Evolutionary conservation across 2,329 filamentous ascomycete species (phyloP).

Genomic region (Emmonsiellopsis sp.): DNA sequence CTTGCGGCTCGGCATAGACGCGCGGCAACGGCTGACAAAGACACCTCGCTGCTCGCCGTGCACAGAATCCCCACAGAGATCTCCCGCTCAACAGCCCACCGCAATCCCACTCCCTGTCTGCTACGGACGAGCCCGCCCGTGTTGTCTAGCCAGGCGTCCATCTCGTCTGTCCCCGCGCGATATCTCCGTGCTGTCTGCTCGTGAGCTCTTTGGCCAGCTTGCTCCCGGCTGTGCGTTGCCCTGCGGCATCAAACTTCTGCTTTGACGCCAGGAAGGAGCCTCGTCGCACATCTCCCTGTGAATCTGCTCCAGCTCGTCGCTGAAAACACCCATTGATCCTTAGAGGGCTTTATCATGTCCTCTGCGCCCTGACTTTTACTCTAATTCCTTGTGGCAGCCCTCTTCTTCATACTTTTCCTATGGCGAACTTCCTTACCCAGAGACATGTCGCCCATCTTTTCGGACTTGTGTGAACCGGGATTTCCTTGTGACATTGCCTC

Average conservation of each 20-base stretch:
- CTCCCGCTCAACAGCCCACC: too few relatives aligned
- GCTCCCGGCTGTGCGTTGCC: not conserved
- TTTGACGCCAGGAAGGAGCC: not conserved
- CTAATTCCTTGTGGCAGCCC: constrained; percentile 14
- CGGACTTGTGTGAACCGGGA: constrained; percentile 33
- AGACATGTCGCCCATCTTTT: constrained; percentile 37
- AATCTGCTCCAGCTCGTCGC: not conserved
- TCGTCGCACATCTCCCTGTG: not conserved
- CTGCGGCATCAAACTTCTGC: not conserved
- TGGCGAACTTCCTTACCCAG: constrained; percentile 32
- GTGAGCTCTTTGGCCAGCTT: not conserved
- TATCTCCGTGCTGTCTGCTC: not conserved
- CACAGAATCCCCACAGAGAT: too few relatives aligned
- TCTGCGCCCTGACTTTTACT: not conserved
- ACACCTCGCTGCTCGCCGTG: too few relatives aligned
- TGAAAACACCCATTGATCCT: not conserved
- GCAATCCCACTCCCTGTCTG: not conserved
- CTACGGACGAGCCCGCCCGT: not conserved
- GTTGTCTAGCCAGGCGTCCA: not conserved
- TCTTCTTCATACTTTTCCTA: constrained; percentile 23
- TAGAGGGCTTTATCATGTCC: not conserved
- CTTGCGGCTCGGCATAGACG: too few relatives aligned
- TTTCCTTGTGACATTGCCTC: constrained; percentile 29
- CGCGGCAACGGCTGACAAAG: too few relatives aligned
- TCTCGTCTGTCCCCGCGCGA: not conserved